Conservation (phyloP, 495 filamentous ascomycete species). For the Hamigera avellanea region DNA sequence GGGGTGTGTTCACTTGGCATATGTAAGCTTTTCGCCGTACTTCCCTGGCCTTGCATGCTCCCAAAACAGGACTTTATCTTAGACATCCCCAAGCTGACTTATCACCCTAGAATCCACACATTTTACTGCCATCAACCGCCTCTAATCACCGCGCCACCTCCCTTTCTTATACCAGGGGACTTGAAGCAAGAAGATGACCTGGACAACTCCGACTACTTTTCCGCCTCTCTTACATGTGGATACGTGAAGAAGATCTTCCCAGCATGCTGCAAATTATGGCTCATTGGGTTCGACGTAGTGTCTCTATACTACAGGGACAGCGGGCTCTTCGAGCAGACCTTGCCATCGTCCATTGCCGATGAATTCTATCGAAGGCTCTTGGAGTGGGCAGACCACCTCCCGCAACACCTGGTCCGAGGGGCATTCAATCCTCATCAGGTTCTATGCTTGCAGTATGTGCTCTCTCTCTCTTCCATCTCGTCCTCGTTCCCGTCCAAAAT, state of each 20-base stretch:
- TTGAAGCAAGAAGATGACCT: not conserved
- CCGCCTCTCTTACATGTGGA: not conserved
- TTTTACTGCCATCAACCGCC: not conserved
- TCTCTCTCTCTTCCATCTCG: not conserved
- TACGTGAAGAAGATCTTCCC: not conserved
- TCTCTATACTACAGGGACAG: not conserved
- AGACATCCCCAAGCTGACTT: not conserved
- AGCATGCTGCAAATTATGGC: not conserved
- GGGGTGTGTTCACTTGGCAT: not conserved
- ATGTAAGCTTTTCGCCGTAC: not conserved
- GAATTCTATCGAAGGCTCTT: not conserved
- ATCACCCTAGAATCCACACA: not conserved
- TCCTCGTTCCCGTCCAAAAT: too few relatives aligned
- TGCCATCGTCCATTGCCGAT: not conserved
- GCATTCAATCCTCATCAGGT: not conserved
- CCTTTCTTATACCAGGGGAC: not conserved
- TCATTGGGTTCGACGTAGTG: not conserved
- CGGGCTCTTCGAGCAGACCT: not conserved
- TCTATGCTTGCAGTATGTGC: not conserved
- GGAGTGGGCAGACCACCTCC: not conserved
- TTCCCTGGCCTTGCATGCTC: not conserved
- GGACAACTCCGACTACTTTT: not conserved
- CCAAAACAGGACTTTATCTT: not conserved
- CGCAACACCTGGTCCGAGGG: not conserved
- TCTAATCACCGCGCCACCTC: not conserved